A percentile compares a stretch with the other conserved stretches of the same genome.
Conservation (phyloP, 345 rosid genomes). For the Melaleuca quinquenervia region DNA sequence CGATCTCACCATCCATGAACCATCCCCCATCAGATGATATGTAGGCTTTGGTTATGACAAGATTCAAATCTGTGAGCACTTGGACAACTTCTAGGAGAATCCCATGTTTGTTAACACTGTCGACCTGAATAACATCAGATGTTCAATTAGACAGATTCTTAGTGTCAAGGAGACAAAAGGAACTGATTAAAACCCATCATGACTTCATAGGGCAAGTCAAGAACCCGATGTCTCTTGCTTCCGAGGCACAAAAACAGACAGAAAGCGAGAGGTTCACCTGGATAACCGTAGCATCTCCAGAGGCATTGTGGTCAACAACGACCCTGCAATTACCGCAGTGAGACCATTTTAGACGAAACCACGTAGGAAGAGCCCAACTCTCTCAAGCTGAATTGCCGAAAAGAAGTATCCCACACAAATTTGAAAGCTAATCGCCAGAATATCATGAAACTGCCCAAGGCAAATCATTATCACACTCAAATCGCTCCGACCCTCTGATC, state of each 20-base stretch:
- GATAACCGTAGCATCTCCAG: constrained; percentile 33
- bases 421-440: not conserved
- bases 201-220: not conserved
- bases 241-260: not conserved
- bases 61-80: constrained; percentile 33
- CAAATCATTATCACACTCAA: not conserved
- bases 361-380: not conserved
- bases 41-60: constrained; percentile 34
- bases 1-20: constrained; percentile 43
- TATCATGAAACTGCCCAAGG: not conserved
- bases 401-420: not conserved
- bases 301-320: constrained; percentile 28
- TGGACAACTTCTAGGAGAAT: constrained; percentile 42
- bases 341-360: not conserved
- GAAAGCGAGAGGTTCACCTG: constrained; percentile 10
- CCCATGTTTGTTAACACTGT: constrained; percentile 27
- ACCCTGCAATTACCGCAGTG: constrained; percentile 18
- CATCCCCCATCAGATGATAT: constrained; percentile 45
- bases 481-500: not conserved
- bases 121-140: constrained; percentile 15
- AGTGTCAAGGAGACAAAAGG: not conserved
- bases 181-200: not conserved
- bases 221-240: not conserved
- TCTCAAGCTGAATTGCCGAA: not conserved
- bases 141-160: not conserved